Conservation (phyloP, 257 asterid genomes). For the Gynochthodes officinalis region DNA sequence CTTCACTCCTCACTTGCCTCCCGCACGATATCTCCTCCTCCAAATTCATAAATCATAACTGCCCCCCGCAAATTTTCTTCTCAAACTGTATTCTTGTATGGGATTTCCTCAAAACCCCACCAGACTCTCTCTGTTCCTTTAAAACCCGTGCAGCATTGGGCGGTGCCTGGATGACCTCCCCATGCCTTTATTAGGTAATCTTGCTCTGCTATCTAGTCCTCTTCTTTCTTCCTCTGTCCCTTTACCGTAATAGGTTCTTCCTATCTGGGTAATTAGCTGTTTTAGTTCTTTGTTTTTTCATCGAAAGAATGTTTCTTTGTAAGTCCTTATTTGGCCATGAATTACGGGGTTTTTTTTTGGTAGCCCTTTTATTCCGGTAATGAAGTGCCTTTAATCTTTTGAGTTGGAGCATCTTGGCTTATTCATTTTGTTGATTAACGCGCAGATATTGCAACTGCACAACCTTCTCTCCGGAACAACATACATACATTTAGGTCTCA, state of each 20-base stretch:
- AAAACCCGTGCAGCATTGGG: conserved; percentile 29
- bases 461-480: conserved; percentile 59
- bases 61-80: not conserved
- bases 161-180: conserved; percentile 76
- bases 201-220: not conserved
- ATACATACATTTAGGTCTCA: conserved; percentile 48
- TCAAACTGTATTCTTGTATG: conserved; percentile 2
- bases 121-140: conserved; percentile 11
- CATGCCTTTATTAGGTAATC: conserved; percentile 89
- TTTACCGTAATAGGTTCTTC: not conserved
- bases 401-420: not conserved
- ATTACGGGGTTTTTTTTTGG: not conserved
- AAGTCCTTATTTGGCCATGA: not conserved
- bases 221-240: not conserved
- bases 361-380: not conserved
- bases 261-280: not conserved
- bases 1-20: not conserved
- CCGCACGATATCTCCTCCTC: no score
- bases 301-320: not conserved
- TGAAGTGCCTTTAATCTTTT: not conserved
- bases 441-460: conserved; percentile 89
- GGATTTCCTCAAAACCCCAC: conserved; percentile 12
- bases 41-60: no score
- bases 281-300: not conserved
- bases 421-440: conserved; percentile 10